Conservation (phyloP, 257 asterid species). For the Linderniella brevidens region DNA sequence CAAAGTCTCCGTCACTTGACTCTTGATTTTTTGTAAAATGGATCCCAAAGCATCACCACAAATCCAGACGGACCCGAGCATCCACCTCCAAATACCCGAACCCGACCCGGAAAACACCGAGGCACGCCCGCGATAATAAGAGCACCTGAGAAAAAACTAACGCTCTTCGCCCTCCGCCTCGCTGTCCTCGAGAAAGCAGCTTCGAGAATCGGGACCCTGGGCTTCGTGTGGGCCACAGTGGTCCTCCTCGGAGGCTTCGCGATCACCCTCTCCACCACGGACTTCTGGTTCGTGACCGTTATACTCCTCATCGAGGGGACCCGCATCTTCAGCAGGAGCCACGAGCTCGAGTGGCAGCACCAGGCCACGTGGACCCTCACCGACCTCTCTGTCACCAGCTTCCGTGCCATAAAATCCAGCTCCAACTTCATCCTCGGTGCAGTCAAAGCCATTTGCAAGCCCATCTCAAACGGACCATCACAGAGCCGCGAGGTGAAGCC, state of each 20-base stretch:
- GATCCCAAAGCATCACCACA: slow-evolving; percentile 27
- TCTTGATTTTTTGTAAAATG: slow-evolving; percentile 17
- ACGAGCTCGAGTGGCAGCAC: slow-evolving; percentile 94
- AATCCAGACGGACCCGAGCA: slow-evolving; percentile 28
- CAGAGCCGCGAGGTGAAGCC: slow-evolving; percentile 1
- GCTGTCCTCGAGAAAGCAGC: slow-evolving; percentile 86
- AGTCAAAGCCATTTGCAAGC: slow-evolving; percentile 14
- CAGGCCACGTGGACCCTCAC: slow-evolving; percentile 75
- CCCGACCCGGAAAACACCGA: slow-evolving; percentile 13
- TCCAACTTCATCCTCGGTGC: slow-evolving; percentile 19
- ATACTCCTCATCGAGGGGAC: slow-evolving; percentile 66
- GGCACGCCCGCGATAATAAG: too few species aligned
- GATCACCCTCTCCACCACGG: slow-evolving; percentile 52
- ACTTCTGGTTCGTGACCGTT: slow-evolving; percentile 85
- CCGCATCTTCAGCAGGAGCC: slow-evolving; percentile 74
- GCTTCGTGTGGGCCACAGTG: slow-evolving; percentile 94
- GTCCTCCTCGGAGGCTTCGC: slow-evolving; percentile 95
- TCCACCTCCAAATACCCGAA: slow-evolving; percentile 42
- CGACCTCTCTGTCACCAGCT: slow-evolving; percentile 47
- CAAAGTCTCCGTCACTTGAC: background rate
- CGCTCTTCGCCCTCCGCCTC: slow-evolving; percentile 80
- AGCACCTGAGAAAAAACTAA: slow-evolving; percentile 80
- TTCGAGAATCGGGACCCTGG: slow-evolving; percentile 71
- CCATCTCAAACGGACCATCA: slow-evolving; percentile 10
- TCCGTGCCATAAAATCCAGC: slow-evolving; percentile 41